Percentiles rank a stretch among this genome's conserved stretches.
Evolutionary conservation across 768 basidiomycete genomes (phyloP).

Genomic region (Coprinopsis marcescibilis): DNA sequence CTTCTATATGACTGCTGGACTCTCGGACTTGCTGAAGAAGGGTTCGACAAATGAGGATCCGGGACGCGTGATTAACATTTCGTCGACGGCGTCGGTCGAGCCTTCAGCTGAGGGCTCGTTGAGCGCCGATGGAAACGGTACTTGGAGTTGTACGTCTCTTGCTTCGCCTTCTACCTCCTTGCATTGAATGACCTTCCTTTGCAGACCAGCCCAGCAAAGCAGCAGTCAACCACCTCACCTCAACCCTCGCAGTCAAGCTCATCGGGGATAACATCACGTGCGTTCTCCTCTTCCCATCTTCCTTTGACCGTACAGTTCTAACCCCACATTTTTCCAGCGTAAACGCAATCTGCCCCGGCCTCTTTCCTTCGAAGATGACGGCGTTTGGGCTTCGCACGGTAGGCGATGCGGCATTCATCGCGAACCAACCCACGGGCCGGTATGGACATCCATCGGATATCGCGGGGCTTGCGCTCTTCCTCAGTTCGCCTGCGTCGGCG

Average conservation of each 20-base stretch:
- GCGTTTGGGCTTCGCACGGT: slow-evolving; percentile 55
- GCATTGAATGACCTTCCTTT: background rate
- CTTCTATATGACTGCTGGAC: slow-evolving; percentile 63
- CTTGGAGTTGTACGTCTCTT: slow-evolving; percentile 67
- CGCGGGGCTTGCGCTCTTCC: slow-evolving; percentile 65
- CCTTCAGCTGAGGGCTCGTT: slow-evolving; percentile 46
- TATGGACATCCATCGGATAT: slow-evolving; percentile 61
- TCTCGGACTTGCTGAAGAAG: slow-evolving; percentile 62
- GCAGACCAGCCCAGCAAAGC: slow-evolving; percentile 80
- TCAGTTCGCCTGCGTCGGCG: slow-evolving; percentile 64
- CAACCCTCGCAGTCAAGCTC: slow-evolving; percentile 62
- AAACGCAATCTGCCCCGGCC: slow-evolving; percentile 78
- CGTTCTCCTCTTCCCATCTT: slow-evolving; percentile 19
- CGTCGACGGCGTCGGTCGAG: slow-evolving; percentile 58
- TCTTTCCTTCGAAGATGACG: slow-evolving; percentile 86
- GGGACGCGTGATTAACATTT: slow-evolving; percentile 77
- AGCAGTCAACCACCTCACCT: slow-evolving; percentile 81
- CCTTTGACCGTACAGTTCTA: background rate
- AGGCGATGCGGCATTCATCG: slow-evolving; percentile 47
- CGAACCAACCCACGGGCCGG: slow-evolving; percentile 64
- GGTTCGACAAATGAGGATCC: slow-evolving; percentile 59
- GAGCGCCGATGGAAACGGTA: slow-evolving; percentile 52
- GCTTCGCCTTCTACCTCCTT: background rate
- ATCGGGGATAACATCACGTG: slow-evolving; percentile 59
- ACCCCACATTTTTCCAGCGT: slow-evolving; percentile 39